A percentile compares a stretch with the other conserved stretches of the same genome.
Conservation (phyloP, 164 flowering plant species). For the Piper longum region DNA sequence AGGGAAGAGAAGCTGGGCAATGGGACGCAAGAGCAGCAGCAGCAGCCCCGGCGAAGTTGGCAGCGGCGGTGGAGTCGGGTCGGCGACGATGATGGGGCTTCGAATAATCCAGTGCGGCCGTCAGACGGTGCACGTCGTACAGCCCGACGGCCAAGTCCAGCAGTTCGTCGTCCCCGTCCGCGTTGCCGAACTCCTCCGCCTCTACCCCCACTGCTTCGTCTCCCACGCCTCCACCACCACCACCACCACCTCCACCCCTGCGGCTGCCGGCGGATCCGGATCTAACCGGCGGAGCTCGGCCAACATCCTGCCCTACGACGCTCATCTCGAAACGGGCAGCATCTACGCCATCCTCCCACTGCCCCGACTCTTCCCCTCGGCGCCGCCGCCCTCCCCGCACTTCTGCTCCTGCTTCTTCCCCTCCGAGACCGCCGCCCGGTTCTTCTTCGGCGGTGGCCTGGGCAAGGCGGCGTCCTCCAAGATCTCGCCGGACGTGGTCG, state of each 20-base stretch:
- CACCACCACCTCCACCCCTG: conserved; percentile 1
- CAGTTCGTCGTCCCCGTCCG: conserved; percentile 7
- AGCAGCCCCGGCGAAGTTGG: conserved; percentile 1
- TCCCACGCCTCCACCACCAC: conserved; percentile 7
- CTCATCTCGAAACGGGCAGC: conserved; percentile 11
- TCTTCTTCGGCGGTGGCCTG: background rate
- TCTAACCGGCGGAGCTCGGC: background rate
- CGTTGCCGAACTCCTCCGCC: conserved; percentile 8
- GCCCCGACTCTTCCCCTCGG: conserved; percentile 9
- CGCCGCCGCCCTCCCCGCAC: conserved; percentile 7
- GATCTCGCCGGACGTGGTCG: conserved; percentile 9
- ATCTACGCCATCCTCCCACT: conserved; percentile 10
- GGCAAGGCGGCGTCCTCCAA: conserved; percentile 2
- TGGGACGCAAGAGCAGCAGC: conserved; percentile 6
- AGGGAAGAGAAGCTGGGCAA: background rate
- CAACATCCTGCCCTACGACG: conserved; percentile 6
- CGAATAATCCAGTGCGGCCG: conserved; percentile 12
- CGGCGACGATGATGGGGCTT: conserved; percentile 11
- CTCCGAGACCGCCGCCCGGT: background rate
- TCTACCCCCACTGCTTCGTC: conserved; percentile 12
- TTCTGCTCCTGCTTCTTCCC: conserved; percentile 8
- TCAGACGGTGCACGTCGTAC: conserved; percentile 12
- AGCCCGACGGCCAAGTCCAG: conserved; percentile 11
- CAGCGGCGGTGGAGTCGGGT: background rate
- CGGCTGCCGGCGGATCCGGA: background rate